These are phyloP conservation scores for Cladosporium sphaerospermum DNA, from an alignment of 2,329 filamentous ascomycete species.

Conservation along the genomic window DNA sequence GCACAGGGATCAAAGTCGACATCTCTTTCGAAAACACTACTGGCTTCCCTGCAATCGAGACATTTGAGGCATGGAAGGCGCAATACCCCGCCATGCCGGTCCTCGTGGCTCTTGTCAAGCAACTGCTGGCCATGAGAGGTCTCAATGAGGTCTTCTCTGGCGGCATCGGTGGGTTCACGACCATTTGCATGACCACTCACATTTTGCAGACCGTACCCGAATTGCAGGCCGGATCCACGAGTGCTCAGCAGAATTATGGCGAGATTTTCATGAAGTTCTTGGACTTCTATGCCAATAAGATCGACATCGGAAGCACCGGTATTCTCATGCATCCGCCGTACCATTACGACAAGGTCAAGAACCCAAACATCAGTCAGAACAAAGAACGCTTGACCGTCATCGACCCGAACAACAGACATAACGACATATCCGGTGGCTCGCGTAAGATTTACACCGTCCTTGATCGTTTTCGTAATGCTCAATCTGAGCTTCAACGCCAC, in stretches of 20 bases:
- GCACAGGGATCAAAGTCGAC: conserved; percentile 78
- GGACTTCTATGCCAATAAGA: conserved; percentile 77
- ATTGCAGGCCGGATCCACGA: conserved; percentile 54
- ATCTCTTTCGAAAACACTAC: conserved; percentile 90
- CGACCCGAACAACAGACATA: conserved; percentile 77
- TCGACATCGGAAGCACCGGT: conserved; percentile 63
- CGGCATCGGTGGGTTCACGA: conserved; percentile 87
- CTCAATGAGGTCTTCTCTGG: conserved; percentile 88
- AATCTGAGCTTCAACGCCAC: conserved; percentile 42
- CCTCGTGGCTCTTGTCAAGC: conserved; percentile 83
- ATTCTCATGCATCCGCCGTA: conserved; percentile 71
- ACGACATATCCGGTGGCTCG: conserved; percentile 88
- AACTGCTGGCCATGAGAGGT: conserved; percentile 81
- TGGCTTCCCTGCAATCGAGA: conserved; percentile 72
- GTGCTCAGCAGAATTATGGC: conserved; percentile 61
- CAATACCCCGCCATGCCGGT: conserved; percentile 79
- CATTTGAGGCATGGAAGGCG: conserved; percentile 72
- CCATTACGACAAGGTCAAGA: conserved; percentile 68
- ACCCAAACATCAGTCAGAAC: conserved; percentile 24
- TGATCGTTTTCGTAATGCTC: conserved; percentile 52
- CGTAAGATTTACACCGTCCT: conserved; percentile 62
- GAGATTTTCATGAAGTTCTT: conserved; percentile 82
- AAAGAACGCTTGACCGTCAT: conserved; percentile 74
- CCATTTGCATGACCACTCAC: conserved; percentile 88
- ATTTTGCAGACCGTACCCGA: conserved; percentile 70